Evolutionary conservation across 2,329 filamentous ascomycete genomes (phyloP), one percentile per base, ranked within the genome.

Genomic region (Aspergillus quadrilineatus): DNA sequence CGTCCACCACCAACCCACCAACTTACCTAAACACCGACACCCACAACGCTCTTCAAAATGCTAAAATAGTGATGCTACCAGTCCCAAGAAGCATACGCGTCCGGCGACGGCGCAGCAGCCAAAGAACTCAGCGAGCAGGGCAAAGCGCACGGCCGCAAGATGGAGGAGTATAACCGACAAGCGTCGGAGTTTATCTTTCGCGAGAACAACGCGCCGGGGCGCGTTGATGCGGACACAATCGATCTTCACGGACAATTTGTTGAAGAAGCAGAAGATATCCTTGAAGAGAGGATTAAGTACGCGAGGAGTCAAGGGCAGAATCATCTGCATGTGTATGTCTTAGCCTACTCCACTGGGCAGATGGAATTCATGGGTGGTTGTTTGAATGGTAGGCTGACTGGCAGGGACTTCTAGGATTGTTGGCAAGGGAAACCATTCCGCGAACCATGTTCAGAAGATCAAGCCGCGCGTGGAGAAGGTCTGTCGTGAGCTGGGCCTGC

Each of bases 161-260:
- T 95, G 85, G 90, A 95, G 63, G 81, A 88, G 58, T 95, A 92
- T 78, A 97, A 97, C 80, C 86, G 84, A 63, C 91, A 96, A 74
- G 94, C 94, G 1, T 90, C 90, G 58, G 90, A 97, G 57, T 96
- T 85, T 75, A 97, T 97, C 71, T 97, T 99, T 79, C 88, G 92
- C 41, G 91, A 93, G 77, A 97, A 97, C 79, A 97, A 97, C 72
- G 87, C 89, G 17, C 74, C 80, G 2, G 89, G 85, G 15, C 85
- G 88, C 59, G 88, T 96, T 8, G 82, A 85, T 14, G 80, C 80
- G 41, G 93, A 97, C 75, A 91, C 89, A 7, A 92, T 99, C 66
- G 94, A 99, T 76, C 81, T 99, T 47, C 94, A 99, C 73, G 94
- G 94, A 2, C 89, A 95, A 70, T 97, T 89, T 68, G 92, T 96